Evolutionary conservation across 2,329 filamentous ascomycete species (phyloP), one percentile per base, ranked within the genome.

Genomic region (Sporothrix pseudoabietina): DNA sequence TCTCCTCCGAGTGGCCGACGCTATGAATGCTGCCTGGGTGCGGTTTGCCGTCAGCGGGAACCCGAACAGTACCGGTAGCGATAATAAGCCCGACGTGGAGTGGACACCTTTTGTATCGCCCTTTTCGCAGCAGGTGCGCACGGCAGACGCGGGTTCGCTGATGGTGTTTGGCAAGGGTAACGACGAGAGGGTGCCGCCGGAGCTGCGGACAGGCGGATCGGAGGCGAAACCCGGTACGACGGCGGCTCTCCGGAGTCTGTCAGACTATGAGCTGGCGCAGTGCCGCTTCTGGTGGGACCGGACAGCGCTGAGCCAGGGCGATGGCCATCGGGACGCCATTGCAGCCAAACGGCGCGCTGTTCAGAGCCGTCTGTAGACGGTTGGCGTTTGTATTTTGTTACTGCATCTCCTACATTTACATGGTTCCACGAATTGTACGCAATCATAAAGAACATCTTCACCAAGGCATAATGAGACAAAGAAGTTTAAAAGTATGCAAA

Each of bases 271-370:
- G 74, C 80, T 80, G 71, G 79, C 83, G 69, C 84, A 87, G 77
- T 89, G 87, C 76, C 79, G 81, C 14, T 91, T 89, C 78, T 92
- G 90, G 90, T 90, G 87, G 87, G 82, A 83, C 14, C 84, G 85
- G 74, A 84, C 85, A 26, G 79, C 82, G 73, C 76, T 85, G 68
- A 87, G 84, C 76, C 80, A 87, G 77, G 84, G 84, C 8, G 80
- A 80, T 73, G 83, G 81, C 1, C 80, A 32, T 69, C 75, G 75
- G 69, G 44, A 57, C 4, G 41, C 9, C 10, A 2, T 10, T 1
- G 41, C 5, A 1, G 39, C 52, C 7, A 69, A 19, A 49, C 41
- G 12, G 0, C 6, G 71, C 19, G 39, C 9, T 7, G 63, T 61
- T 3, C 26, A 10, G 5, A 69, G 71, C 41, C 71, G 63, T 4